Evolutionary conservation across 495 filamentous ascomycete genomes (phyloP), one percentile per base, ranked within the genome.

Genomic region (Penicillium verhagenii): DNA sequence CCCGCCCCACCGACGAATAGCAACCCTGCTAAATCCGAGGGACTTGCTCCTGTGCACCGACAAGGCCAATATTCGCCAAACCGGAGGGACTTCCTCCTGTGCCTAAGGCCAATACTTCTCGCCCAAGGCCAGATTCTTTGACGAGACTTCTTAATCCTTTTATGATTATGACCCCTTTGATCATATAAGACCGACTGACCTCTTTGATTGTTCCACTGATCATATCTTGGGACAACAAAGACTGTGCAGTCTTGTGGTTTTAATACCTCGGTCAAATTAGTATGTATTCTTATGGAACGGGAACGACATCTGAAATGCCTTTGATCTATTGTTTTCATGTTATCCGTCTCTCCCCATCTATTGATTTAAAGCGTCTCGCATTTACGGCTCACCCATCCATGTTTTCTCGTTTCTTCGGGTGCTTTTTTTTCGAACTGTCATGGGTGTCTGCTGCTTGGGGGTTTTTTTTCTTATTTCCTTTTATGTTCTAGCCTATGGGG

Each of bases 21-120:
- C 56, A 59, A 78, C 43, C 75, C 75, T 13, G 68, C 59, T 19
- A 25, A 69, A 11, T 75, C 79, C 55, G 73, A 73, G 49, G 75
- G 75, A 8, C 66, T 76, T 19, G 61, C 64, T 16, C 47, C 57
- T n/a, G 66, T 3, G 70, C 74, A n/a, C 26, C 63, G 74, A 29
- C 71, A n/a, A n/a, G n/a, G n/a, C n/a, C n/a, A n/a, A n/a, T n/a
- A n/a, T n/a, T n/a, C n/a, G 68, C 59, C n/a, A 25, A 69, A 11
- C 74, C 79, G 55, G 73, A 73, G 49, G 75, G 75, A 8, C 66
- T 76, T 19, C 61, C 64, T 16, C 47, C 57, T n/a, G 66, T 3
- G 70, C 74, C n/a, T n/a, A n/a, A n/a, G n/a, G 73, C 24, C 72
- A 75, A 52, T 73, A 67, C 50, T 63, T 66, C 56, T 74, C 75